phyloP scores from a whole-genome alignment of 805 yeast genomes.

The Starmerella davenportii region DNA sequence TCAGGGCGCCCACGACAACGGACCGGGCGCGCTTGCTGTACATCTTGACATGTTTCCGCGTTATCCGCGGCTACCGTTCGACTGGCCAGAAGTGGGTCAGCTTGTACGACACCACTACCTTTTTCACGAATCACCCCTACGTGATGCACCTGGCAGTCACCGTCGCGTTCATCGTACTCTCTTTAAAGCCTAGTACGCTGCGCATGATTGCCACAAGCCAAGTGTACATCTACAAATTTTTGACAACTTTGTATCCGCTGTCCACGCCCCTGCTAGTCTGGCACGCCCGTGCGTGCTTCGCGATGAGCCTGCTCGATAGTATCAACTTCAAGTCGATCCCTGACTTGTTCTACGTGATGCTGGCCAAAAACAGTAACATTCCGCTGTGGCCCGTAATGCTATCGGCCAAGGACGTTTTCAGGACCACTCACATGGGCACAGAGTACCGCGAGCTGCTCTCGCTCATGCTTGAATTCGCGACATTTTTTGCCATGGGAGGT shows the following conservation, averaged over 20 bases:
- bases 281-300: slow-evolving; percentile 7
- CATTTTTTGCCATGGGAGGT: slow-evolving; percentile 76
- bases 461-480: slow-evolving; percentile 47
- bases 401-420: not conserved
- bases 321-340: slow-evolving; percentile 15
- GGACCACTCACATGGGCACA: not conserved
- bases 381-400: slow-evolving; percentile 1
- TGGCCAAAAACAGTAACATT: not conserved
- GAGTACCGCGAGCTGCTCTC: slow-evolving; percentile 18
- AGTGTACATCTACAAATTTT: slow-evolving; percentile 37
- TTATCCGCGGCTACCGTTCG: slow-evolving; percentile 68
- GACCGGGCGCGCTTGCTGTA: slow-evolving; percentile 9
- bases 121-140: slow-evolving; percentile 21
- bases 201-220: slow-evolving; percentile 32
- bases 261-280: slow-evolving; percentile 5
- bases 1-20: not conserved
- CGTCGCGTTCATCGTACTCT: not conserved
- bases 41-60: slow-evolving; percentile 24
- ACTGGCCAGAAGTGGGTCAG: slow-evolving; percentile 69
- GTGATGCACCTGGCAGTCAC: slow-evolving; percentile 11
- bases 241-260: slow-evolving; percentile 28
- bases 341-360: not conserved
- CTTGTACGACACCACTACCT: slow-evolving; percentile 31
- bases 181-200: not conserved
- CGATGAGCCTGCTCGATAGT: slow-evolving; percentile 18